Evolutionary conservation across 1,139 yeast species (phyloP), one percentile per base, ranked within the genome.

Genomic region (Eremothecium coryli): DNA sequence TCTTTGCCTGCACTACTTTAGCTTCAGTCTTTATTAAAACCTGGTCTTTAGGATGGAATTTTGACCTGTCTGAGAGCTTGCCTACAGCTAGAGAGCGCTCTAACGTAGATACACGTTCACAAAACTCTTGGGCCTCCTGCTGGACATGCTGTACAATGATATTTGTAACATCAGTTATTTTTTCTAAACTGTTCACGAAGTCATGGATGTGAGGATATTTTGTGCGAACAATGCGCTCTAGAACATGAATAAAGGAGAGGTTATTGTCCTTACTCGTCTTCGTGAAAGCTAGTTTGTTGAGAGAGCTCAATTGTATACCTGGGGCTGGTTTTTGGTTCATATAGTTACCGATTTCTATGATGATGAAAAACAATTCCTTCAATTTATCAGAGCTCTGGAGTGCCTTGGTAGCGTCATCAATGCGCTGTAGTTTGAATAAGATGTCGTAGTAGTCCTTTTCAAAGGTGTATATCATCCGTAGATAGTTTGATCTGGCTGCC

Each of bases 321-420:
- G 70, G 61, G 0, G 94, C 96, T 46, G 78, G 79, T 50, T 82
- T 86, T 50, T 84, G 94, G 56, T 90, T 90, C 97, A 90, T 90
- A 52, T 77, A 86, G 52, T 90, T 90, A 15, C 97, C 98, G 40
- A 90, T 78, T 13, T 81, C 79, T 44, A 86, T 69, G 35, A 90
- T 82, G 27, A 90, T 71, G 31, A 79, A 80, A 38, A 90, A 64
- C 7, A 88, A 71, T 39, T 72, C 70, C 43, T 74, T 71, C 48
- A 90, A 68, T 30, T 74, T 70, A n/a, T 66, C 66, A 0, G 94
- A 82, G 6, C 68, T 62, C 35, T 67, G 64, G n/a, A 88, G 64
- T 26, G 73, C 66, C 23, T 65, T 68, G 34, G 76, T 68, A 0
- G 93, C 94, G 28, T 66, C 69, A 47, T 84, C 94, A 20, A 90